Evolutionary conservation across 768 basidiomycete genomes (phyloP).

Genomic region (Suillus subalutaceus): DNA sequence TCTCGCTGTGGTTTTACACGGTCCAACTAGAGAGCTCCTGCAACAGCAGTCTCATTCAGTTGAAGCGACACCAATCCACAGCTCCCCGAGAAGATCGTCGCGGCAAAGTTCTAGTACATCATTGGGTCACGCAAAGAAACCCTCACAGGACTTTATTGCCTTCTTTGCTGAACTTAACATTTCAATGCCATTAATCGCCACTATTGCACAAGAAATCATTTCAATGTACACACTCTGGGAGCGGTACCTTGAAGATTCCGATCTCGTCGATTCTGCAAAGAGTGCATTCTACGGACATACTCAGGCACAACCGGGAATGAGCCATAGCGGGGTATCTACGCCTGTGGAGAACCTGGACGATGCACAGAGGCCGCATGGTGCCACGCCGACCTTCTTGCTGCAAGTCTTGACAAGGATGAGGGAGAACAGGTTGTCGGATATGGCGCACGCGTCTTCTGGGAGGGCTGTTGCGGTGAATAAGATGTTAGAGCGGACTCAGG

Average conservation of each 20-base stretch:
- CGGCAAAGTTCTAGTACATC: slow-evolving; percentile 45
- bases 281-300: slow-evolving; percentile 21
- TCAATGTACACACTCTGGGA: slow-evolving; percentile 91
- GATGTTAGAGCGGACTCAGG: slow-evolving; percentile 72
- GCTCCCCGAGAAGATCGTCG: slow-evolving; percentile 58
- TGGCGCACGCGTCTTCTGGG: slow-evolving; percentile 51
- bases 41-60: slow-evolving; percentile 39
- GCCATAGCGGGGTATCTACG: slow-evolving; percentile 30
- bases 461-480: slow-evolving; percentile 66
- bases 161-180: slow-evolving; percentile 90
- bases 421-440: slow-evolving; percentile 60
- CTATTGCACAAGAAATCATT: slow-evolving; percentile 90
- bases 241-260: slow-evolving; percentile 68
- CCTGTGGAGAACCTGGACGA: slow-evolving; percentile 30
- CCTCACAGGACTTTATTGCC: slow-evolving; percentile 65
- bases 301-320: slow-evolving; percentile 22
- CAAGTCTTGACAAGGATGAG: slow-evolving; percentile 66
- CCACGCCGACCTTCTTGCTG: slow-evolving; percentile 64
- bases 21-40: slow-evolving; percentile 51
- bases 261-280: slow-evolving; percentile 34
- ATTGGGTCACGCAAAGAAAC: slow-evolving; percentile 32
- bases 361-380: slow-evolving; percentile 22
- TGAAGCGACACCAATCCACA: slow-evolving; percentile 26
- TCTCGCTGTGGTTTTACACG: slow-evolving; percentile 79
- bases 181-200: slow-evolving; percentile 77